Base-by-base conservation (phyloP, 352 stramenopile genomes). In the Pythium phragmitis region DNA sequence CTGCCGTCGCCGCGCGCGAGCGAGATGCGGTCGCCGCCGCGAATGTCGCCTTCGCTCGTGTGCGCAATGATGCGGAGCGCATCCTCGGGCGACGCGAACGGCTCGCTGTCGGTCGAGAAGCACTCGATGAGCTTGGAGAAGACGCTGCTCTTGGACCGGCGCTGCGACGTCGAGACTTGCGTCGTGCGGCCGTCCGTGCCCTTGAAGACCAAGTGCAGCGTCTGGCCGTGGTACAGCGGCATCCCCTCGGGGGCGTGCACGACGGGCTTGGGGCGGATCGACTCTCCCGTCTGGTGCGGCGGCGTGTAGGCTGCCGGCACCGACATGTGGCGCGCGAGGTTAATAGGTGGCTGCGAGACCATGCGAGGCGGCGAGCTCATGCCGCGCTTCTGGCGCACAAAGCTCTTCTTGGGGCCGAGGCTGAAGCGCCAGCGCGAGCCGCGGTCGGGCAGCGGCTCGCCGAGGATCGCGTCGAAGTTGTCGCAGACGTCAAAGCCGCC, bases 11-110 rank as follows among this genome's bases (percentile, higher is more conserved):
- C 75, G 23, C 80, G 78, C 7, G 76, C 80, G 43, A 89, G 72
- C 7, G 79, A 87, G 39, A 89, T 76, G 57, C 76, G 75, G 54
- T 89, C 80, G 12, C 80, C 80, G 30, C 80, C 80, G 4, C 79
- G 77, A 50, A 89, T 74, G 13, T 75, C 49, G 19, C 76, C 73
- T 26, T 85, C 76, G 8, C 72, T 81, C 4, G 78, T 87, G 69
- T 89, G 80, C 1, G 68, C 76, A 17, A 88, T 88, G 60, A 89
- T 82, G 16, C 75, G 72, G 8, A 89, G 61, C 17, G 76, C 76
- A 45, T 87, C 74, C n/a, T 63, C 45, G 6, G 47, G 21, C 46
- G 81, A 70, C 6, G 79, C 65, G 19, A 83, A 67, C 7, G 60
- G 57, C 37, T 76, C 65, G 37, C 67, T 62, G 8, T 73, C 57